A percentile compares a stretch with the other conserved stretches of the same genome.
Evolutionary conservation across 83 land plant species (phyloP).

Genomic region (Isoetes engelmannii): DNA sequence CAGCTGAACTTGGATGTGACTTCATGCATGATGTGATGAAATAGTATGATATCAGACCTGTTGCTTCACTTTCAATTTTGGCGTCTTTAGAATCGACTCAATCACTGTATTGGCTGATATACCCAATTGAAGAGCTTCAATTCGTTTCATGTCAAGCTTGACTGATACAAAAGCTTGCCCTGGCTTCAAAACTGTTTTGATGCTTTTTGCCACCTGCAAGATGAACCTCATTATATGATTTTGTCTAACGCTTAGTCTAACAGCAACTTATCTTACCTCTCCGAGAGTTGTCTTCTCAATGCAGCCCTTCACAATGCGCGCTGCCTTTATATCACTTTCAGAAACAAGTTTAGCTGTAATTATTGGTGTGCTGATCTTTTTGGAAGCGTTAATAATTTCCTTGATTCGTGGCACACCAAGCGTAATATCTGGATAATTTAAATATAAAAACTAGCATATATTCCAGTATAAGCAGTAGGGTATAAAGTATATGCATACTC

Average conservation of each 20-base stretch:
- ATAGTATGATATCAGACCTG: conserved; percentile 33
- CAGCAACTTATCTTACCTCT: conserved; percentile 36
- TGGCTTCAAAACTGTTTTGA: conserved; percentile 56
- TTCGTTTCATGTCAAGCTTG: conserved; percentile 56
- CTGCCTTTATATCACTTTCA: conserved; percentile 43
- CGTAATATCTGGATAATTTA: conserved; percentile 53
- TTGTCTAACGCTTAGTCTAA: not conserved
- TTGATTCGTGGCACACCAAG: conserved; percentile 97
- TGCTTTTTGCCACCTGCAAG: conserved; percentile 62
- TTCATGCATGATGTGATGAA: conserved; percentile 1
- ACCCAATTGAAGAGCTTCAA: conserved; percentile 49
- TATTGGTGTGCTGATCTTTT: conserved; percentile 89
- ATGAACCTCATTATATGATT: not conserved
- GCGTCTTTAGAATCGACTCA: conserved; percentile 53
- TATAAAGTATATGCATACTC: conserved; percentile 67
- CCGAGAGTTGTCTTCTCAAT: conserved; percentile 80
- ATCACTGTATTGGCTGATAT: conserved; percentile 55
- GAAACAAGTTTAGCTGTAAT: conserved; percentile 55
- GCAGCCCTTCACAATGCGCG: conserved; percentile 59
- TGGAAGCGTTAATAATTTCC: conserved; percentile 91
- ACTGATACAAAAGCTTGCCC: conserved; percentile 47
- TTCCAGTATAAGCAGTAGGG: not conserved
- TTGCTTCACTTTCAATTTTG: conserved; percentile 61
- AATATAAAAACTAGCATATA: too few relatives aligned
- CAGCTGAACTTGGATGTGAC: not conserved